phyloP scores from a whole-genome alignment of 73 alveolate genomes.

The Uronychia binucleata region DNA sequence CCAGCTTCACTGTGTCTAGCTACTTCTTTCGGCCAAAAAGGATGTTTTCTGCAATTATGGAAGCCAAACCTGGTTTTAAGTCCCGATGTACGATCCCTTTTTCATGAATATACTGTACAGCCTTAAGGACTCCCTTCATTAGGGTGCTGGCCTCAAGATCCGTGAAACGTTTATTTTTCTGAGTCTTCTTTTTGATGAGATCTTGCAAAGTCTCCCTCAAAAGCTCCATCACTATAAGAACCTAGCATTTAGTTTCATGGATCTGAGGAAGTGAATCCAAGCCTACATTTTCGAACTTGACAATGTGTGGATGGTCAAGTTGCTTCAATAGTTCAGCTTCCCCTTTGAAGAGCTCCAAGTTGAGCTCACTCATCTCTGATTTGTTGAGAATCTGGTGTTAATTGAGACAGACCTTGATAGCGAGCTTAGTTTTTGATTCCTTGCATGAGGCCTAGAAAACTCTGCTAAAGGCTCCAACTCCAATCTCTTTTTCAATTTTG shows the following conservation, averaged over 20 bases:
- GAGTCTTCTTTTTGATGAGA: constrained; percentile 24
- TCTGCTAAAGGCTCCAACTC: too few relatives aligned
- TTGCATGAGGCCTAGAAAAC: too few relatives aligned
- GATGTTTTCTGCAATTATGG: constrained; percentile 19
- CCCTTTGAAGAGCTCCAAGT: constrained; percentile 13
- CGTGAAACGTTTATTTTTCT: constrained; percentile 20
- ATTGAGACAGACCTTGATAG: too few relatives aligned
- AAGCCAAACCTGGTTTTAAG: constrained; percentile 68
- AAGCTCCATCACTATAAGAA: constrained; percentile 53
- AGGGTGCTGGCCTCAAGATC: constrained; percentile 76
- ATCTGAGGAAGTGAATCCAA: neutral
- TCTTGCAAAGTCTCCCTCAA: constrained; percentile 69
- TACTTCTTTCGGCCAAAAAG: constrained; percentile 25
- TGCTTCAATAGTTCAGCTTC: constrained; percentile 55
- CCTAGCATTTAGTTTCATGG: constrained; percentile 25
- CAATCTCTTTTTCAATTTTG: too few relatives aligned
- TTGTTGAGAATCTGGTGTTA: neutral
- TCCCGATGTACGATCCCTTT: constrained; percentile 85
- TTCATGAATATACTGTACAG: constrained; percentile 76
- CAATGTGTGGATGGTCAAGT: constrained; percentile 38
- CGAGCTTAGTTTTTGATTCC: too few relatives aligned
- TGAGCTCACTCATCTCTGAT: neutral
- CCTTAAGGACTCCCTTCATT: constrained; percentile 71
- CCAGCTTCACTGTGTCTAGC: constrained; percentile 28
- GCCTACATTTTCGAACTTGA: constrained; percentile 40